Percentiles rank a stretch among this genome's conserved stretches.
phyloP scores from a whole-genome alignment of 768 basidiomycete genomes.

The Roridomyces roridus region DNA sequence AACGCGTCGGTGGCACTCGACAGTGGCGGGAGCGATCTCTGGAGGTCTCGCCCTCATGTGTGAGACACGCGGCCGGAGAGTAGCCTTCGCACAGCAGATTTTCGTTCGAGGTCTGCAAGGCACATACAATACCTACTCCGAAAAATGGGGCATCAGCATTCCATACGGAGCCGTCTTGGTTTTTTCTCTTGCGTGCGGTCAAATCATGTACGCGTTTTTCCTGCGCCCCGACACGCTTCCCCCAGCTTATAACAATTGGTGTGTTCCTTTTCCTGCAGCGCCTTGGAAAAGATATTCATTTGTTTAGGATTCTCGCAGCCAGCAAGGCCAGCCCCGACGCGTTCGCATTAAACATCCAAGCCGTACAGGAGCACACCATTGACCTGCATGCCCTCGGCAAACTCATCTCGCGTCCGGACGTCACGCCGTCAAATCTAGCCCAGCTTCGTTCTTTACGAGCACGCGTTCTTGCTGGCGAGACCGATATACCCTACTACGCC shows the following conservation, averaged over 20 bases:
- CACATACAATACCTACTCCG: constrained; percentile 63
- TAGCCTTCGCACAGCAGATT: constrained; percentile 82
- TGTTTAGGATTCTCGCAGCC: constrained; percentile 68
- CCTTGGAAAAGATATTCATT: neutral
- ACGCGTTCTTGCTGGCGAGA: constrained; percentile 38
- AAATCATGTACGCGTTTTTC: constrained; percentile 22
- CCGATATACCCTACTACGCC: constrained; percentile 53
- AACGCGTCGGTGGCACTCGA: constrained; percentile 79
- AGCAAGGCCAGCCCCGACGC: constrained; percentile 65
- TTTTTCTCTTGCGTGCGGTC: constrained; percentile 20
- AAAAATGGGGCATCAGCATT: constrained; percentile 13
- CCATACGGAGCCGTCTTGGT: constrained; percentile 21
- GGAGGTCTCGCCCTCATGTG: constrained; percentile 78
- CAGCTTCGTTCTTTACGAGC: constrained; percentile 51
- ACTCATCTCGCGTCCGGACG: constrained; percentile 55
- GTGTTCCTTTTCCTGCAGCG: neutral
- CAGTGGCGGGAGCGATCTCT: constrained; percentile 77
- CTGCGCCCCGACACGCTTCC: constrained; percentile 51
- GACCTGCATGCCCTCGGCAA: constrained; percentile 63
- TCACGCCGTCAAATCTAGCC: constrained; percentile 56
- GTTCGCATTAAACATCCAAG: constrained; percentile 63
- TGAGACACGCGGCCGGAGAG: constrained; percentile 70
- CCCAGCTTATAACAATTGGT: constrained; percentile 59
- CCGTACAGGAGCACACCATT: constrained; percentile 64
- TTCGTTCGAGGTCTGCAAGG: constrained; percentile 85